Base-by-base conservation (phyloP, 768 basidiomycete genomes). In the Tricholomella constricta region DNA sequence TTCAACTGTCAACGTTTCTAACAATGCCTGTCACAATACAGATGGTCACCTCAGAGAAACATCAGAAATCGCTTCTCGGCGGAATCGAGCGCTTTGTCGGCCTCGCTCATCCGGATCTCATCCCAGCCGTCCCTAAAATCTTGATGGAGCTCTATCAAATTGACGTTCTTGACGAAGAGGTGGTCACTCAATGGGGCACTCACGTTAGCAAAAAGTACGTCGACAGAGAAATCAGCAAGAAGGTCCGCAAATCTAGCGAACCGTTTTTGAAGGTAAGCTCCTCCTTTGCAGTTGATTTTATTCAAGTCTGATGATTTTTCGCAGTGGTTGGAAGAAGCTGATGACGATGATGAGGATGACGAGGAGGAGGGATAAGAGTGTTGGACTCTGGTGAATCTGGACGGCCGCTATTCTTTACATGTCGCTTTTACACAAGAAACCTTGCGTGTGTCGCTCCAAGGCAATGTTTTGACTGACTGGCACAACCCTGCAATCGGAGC, bases 121-220 rank as follows among this genome's bases (percentile, higher is more conserved):
- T 90, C 45, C 70, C 85, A 3, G 62, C 77, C 4, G 83, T 97
- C 10, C 94, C 95, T 15, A 96, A 96, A 70, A 85, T 97, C 59
- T 79, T 99, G 55, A 98, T 98, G 95, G 83, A 72, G 11, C 82
- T 97, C 62, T 99, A 98, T 69, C 94, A 98, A 69, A 81, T 76
- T 35, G 97, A 98, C 61, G 76, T 98, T 15, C 74, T 99, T 47
- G 94, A 98, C 6, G 97, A 99, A 68, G 93, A 92, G 22, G 80
- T 96, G 6, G 77, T 95, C 45, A 84, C 78, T 9, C 85, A 94
- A 57, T 98, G 94, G 96, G 94, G 94, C 8, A 96, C 92, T 4
- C 94, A 96, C 62, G 92, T 94, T 66, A 91, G 88, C 73, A 96
- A 90, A 80, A 97, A 98, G 75, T 96, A 93, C 65, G 91, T 94